Conservation (phyloP, 352 stramenopile species). For the Globisporangium apiculatum region DNA sequence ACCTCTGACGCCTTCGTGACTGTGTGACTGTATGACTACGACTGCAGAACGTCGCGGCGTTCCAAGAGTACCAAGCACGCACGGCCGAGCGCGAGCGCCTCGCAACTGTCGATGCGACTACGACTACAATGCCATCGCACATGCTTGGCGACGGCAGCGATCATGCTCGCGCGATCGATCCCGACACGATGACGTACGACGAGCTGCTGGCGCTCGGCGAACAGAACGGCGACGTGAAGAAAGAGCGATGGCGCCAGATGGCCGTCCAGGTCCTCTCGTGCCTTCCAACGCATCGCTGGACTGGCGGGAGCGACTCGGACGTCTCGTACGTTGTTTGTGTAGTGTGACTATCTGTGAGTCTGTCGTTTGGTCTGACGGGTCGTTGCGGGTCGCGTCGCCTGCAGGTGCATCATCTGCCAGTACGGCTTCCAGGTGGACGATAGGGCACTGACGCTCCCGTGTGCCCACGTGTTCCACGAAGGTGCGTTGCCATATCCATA, state of each 20-base stretch:
- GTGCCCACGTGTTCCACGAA: constrained; percentile 73
- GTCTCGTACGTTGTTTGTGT: constrained; percentile 39
- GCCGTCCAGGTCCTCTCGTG: constrained; percentile 56
- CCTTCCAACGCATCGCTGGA: constrained; percentile 60
- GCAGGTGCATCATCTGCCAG: constrained; percentile 69
- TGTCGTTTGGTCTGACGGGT: no score
- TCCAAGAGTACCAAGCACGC: constrained; percentile 49
- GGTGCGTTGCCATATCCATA: constrained; percentile 17
- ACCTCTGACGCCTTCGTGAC: background rate
- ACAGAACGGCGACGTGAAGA: constrained; percentile 65
- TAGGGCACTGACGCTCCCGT: constrained; percentile 56
- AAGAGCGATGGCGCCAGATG: constrained; percentile 59
- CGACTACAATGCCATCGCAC: background rate
- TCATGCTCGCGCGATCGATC: constrained; percentile 33
- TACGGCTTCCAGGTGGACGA: constrained; percentile 54
- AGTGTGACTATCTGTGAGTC: no score
- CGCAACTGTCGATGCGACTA: background rate
- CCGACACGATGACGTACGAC: constrained; percentile 80
- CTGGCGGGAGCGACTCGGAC: constrained; percentile 24
- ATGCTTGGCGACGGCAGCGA: background rate
- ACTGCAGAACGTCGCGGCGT: constrained; percentile 61
- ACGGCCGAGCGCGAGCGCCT: constrained; percentile 12
- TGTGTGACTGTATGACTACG: background rate
- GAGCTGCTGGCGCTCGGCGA: constrained; percentile 65
- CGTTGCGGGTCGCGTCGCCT: no score